Conservation (phyloP, 306 rosid genomes). For the Prunus armeniaca region DNA sequence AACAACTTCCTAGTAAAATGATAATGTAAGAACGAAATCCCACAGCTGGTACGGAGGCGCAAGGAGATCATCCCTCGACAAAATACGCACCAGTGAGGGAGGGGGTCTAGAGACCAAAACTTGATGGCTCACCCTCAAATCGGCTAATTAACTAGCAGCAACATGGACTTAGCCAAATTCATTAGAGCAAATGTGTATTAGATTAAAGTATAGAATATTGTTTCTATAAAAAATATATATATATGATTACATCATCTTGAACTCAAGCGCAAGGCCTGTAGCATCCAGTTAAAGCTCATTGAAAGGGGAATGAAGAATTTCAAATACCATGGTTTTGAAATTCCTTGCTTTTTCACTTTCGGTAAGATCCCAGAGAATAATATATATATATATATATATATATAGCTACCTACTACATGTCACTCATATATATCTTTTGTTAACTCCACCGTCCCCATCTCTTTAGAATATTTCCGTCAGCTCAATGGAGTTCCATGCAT, state of each 20-base stretch:
- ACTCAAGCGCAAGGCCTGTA: not conserved
- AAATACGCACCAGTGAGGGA: no score
- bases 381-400: no score
- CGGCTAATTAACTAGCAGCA: no score
- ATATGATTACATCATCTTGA: no score
- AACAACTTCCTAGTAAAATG: no score
- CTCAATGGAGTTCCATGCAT: not conserved
- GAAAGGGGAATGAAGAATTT: not conserved
- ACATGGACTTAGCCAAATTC: accelerated
- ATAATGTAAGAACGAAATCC: no score
- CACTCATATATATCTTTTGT: not conserved
- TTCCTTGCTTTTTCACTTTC: not conserved
- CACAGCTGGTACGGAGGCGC: no score
- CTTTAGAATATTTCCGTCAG: not conserved
- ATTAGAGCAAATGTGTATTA: accelerated
- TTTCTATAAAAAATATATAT: not conserved
- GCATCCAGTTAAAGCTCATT: not conserved
- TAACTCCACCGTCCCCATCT: not conserved
- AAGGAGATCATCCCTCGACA: no score
- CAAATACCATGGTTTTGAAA: not conserved
- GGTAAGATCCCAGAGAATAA: not conserved
- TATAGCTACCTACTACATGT: not conserved
- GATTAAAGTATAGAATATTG: not conserved
- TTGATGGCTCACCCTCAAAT: no score
- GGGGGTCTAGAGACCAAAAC: no score